phyloP scores from a whole-genome alignment of 805 yeast species.

The Candida koratica region DNA sequence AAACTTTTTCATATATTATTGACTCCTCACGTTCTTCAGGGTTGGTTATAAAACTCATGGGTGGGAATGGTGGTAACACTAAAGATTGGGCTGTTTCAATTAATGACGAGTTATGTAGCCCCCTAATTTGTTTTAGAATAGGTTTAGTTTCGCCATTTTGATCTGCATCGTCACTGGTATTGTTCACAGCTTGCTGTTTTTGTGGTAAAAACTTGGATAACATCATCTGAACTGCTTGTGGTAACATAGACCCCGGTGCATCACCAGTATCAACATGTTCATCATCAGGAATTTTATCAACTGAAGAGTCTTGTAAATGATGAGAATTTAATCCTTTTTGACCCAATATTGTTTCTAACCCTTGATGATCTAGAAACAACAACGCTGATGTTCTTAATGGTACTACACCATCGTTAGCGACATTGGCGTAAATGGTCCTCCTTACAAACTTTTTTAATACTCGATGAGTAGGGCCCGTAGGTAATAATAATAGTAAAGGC shows the following conservation, averaged over 20 bases:
- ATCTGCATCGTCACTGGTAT: slow-evolving; percentile 7
- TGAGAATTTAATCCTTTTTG: slow-evolving; percentile 18
- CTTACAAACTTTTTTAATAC: slow-evolving; percentile 60
- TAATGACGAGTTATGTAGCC: slow-evolving; percentile 65
- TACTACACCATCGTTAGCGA: slow-evolving; percentile 90
- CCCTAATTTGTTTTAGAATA: slow-evolving; percentile 23
- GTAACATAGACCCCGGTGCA: slow-evolving; percentile 7
- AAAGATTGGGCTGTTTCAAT: slow-evolving; percentile 74
- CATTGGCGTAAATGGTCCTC: slow-evolving; percentile 85
- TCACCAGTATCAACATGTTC: slow-evolving; percentile 12
- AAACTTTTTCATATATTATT: slow-evolving; percentile 79
- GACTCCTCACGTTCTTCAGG: slow-evolving; percentile 62
- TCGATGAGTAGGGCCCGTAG: slow-evolving; percentile 67
- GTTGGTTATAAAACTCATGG: slow-evolving; percentile 58
- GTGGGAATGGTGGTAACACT: slow-evolving; percentile 77
- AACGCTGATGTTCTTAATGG: slow-evolving; percentile 89
- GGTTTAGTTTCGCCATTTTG: slow-evolving; percentile 19
- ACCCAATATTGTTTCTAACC: slow-evolving; percentile 25
- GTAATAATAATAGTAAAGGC: slow-evolving; percentile 72
- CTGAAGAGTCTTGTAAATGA: slow-evolving; percentile 12
- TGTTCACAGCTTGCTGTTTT: slow-evolving; percentile 22
- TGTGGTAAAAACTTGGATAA: slow-evolving; percentile 42
- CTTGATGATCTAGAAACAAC: slow-evolving; percentile 81
- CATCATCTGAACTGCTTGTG: slow-evolving; percentile 33
- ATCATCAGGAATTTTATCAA: slow-evolving; percentile 14